Conservation (phyloP, 83 land plant species). For the Thuja plicata region DNA sequence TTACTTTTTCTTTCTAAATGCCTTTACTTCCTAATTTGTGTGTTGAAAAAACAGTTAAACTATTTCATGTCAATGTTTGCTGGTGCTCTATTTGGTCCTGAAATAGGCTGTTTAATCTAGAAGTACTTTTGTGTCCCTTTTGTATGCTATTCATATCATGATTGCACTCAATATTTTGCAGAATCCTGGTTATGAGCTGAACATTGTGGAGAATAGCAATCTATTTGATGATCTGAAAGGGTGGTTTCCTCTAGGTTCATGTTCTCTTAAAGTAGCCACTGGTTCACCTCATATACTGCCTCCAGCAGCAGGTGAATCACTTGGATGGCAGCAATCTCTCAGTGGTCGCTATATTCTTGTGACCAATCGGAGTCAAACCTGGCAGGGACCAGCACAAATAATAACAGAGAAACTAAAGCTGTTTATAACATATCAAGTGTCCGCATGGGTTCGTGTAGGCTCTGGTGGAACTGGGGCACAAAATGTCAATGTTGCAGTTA, state of each 20-base stretch:
- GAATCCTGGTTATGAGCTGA: slow-evolving; percentile 72
- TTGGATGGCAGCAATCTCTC: slow-evolving; percentile 55
- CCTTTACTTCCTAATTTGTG: background rate
- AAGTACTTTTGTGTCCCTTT: background rate
- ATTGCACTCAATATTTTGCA: slow-evolving; percentile 26
- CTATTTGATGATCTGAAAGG: slow-evolving; percentile 50
- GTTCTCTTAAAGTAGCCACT: slow-evolving; percentile 50
- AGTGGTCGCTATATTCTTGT: slow-evolving; percentile 74
- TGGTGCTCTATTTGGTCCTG: background rate
- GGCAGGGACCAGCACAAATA: slow-evolving; percentile 98
- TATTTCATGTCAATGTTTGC: background rate
- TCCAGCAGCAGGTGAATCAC: slow-evolving; percentile 69
- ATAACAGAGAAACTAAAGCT: slow-evolving; percentile 73
- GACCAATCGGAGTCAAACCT: slow-evolving; percentile 67
- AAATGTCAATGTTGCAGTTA: slow-evolving; percentile 79
- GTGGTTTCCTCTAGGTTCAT: slow-evolving; percentile 84
- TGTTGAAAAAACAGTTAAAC: background rate
- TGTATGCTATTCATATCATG: background rate
- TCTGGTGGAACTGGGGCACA: slow-evolving; percentile 55
- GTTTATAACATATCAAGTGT: slow-evolving; percentile 85
- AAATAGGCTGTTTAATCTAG: background rate
- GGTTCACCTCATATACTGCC: slow-evolving; percentile 80
- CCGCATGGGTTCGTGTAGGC: slow-evolving; percentile 89
- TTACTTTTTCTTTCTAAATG: background rate
- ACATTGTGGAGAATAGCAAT: slow-evolving; percentile 73